Percentiles rank a stretch among this genome's conserved stretches.
These are phyloP conservation scores for Daldinia grandis DNA, from an alignment of 495 filamentous ascomycete species.

Conservation along the genomic window DNA sequence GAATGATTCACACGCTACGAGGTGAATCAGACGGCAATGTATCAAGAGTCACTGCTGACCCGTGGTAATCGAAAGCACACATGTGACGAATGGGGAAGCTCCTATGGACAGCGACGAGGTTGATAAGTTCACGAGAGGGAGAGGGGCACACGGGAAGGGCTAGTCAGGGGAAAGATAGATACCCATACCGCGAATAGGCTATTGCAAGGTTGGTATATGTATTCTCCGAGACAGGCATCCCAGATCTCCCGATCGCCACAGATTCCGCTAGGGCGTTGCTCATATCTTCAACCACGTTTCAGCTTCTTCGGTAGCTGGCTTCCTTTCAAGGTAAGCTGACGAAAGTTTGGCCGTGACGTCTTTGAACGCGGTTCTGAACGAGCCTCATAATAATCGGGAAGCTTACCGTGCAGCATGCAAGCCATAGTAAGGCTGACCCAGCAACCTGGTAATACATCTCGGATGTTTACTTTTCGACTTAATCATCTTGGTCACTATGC, in stretches of 20 bases:
- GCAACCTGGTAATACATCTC: conserved; percentile 21
- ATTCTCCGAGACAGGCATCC: conserved; percentile 17
- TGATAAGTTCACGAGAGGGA: conserved; percentile 25
- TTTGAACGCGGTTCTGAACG: conserved; percentile 8
- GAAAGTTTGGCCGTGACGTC: conserved; percentile 3
- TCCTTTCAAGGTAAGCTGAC: conserved; percentile 27
- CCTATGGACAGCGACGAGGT: conserved; percentile 13
- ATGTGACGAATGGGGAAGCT: conserved; percentile 20
- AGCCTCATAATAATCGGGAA: conserved; percentile 26
- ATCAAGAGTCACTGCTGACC: conserved; percentile 26
- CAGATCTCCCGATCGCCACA: conserved; percentile 21
- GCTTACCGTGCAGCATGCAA: conserved; percentile 14
- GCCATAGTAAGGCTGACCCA: conserved; percentile 30
- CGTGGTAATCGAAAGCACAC: conserved; percentile 21
- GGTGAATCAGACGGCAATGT: conserved; percentile 15
- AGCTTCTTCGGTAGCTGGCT: conserved; percentile 4
- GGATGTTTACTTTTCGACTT: conserved; percentile 1
- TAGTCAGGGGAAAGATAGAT: conserved; percentile 13
- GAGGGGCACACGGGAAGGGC: conserved; percentile 5
- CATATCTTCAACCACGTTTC: conserved; percentile 11
- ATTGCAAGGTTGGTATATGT: conserved; percentile 20
- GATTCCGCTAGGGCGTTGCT: conserved; percentile 1
- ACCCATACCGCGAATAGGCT: conserved; percentile 27
- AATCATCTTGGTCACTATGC: background rate
- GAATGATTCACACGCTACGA: conserved; percentile 5